A percentile compares a stretch with the other conserved stretches of the same genome.
phyloP scores from a whole-genome alignment of 306 rosid genomes.

The Benincasa hispida region DNA sequence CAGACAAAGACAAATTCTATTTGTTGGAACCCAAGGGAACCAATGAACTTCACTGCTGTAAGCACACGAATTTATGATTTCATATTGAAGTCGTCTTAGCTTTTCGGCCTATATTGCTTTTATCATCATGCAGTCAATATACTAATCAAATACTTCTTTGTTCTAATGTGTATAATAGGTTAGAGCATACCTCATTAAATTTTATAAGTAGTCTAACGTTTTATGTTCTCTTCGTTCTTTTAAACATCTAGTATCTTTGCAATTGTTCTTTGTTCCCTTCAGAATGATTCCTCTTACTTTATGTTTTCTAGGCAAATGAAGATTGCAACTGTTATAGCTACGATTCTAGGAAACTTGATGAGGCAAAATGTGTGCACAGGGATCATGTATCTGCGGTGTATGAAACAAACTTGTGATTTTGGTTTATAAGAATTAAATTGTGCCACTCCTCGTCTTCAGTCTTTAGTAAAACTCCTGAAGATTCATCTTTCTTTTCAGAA shows the following conservation, averaged over 20 bases:
- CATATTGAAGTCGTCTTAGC: background rate
- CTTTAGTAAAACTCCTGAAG: background rate
- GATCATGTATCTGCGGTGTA: conserved; percentile 98
- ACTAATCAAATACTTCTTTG: background rate
- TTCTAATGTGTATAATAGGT: background rate
- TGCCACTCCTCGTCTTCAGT: background rate
- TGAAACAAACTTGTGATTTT: conserved; percentile 12
- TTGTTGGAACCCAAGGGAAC: conserved; percentile 97
- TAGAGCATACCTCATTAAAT: background rate
- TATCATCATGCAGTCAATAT: background rate
- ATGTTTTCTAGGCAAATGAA: conserved; percentile 69
- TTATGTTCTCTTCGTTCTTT: background rate
- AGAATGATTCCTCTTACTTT: background rate
- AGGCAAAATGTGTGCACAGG: conserved; percentile 77
- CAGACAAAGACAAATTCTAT: conserved; percentile 85
- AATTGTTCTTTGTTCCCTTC: background rate
- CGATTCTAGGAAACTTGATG: conserved; percentile 59
- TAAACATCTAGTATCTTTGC: background rate
- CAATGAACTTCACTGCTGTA: conserved; percentile 87
- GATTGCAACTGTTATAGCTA: conserved; percentile 77
- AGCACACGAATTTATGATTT: conserved; percentile 19
- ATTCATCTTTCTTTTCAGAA: conserved; percentile 26
- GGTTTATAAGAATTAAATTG: background rate
- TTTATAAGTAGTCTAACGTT: background rate
- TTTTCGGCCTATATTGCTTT: background rate